Conservation (phyloP, 192 early-diverging fungal species). For the Anaeromyces robustus region DNA sequence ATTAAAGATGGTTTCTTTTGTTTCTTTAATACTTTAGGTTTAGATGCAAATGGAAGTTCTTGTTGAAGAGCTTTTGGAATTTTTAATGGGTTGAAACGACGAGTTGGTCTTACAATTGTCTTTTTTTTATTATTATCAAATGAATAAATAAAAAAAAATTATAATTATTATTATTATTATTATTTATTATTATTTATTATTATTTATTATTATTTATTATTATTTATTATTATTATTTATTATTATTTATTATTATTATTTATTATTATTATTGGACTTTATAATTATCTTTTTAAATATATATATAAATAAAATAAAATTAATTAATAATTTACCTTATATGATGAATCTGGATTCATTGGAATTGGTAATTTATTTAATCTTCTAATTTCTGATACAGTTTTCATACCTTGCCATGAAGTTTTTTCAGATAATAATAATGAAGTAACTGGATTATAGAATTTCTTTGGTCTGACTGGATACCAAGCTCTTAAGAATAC, state of each 20-base stretch:
- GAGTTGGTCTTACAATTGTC: slow-evolving; percentile 55
- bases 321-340: slow-evolving; percentile 35
- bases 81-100: slow-evolving; percentile 52
- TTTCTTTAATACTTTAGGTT: slow-evolving; percentile 53
- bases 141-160: no score
- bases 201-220: no score
- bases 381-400: slow-evolving; percentile 68
- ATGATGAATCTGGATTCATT: slow-evolving; percentile 68
- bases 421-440: slow-evolving; percentile 58
- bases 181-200: no score
- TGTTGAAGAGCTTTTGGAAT: slow-evolving; percentile 68
- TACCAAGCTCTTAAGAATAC: slow-evolving; percentile 96
- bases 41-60: slow-evolving; percentile 74
- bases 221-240: no score
- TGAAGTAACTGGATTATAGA: slow-evolving; percentile 96
- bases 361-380: slow-evolving; percentile 46
- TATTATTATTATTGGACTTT: no score
- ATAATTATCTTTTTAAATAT: no score
- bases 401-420: slow-evolving; percentile 77
- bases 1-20: slow-evolving; percentile 18
- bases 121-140: no score
- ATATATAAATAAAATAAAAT: no score
- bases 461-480: slow-evolving; percentile 83
- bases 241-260: no score
- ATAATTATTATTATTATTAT: no score